A percentile compares a stretch with the other conserved stretches of the same genome.
Conservation (phyloP, 805 yeast genomes). For the Jamesozyma rosinii region DNA sequence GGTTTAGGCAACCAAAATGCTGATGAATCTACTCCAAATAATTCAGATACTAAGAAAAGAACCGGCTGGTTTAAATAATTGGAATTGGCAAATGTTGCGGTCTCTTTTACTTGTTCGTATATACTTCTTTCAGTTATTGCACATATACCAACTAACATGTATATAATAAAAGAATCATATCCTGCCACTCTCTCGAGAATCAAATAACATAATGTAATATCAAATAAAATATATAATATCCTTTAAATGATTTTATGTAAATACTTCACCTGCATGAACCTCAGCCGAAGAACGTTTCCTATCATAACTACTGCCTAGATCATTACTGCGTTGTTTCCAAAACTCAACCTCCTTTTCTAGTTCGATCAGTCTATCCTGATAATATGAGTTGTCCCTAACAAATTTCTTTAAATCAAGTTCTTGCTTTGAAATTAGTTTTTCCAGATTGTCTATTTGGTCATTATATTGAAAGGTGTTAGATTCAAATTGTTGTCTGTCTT, state of each 20-base stretch:
- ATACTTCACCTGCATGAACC: conserved; percentile 7
- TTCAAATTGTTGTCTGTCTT: conserved; percentile 50
- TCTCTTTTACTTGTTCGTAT: too few species aligned
- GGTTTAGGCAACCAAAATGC: conserved; percentile 50
- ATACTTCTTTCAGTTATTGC: too few species aligned
- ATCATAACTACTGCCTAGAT: conserved; percentile 13
- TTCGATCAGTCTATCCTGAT: conserved; percentile 43
- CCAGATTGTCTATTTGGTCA: conserved; percentile 36
- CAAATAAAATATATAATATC: too few species aligned
- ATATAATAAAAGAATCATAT: neutral
- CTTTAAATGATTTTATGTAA: too few species aligned
- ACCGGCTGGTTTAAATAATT: neutral
- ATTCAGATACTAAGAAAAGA: neutral
- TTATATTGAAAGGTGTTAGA: conserved; percentile 40
- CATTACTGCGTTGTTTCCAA: conserved; percentile 38
- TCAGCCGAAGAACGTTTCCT: conserved; percentile 1
- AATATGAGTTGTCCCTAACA: conserved; percentile 48
- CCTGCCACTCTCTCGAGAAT: too few species aligned
- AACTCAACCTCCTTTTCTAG: conserved; percentile 50
- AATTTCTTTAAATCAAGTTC: conserved; percentile 37
- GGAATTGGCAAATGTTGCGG: too few species aligned
- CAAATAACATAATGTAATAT: too few species aligned
- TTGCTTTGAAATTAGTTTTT: conserved; percentile 38
- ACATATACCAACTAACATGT: neutral
- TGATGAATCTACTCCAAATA: neutral